These are phyloP conservation scores for Eremothecium coryli DNA, from an alignment of 1,139 yeast genomes.

Conservation along the genomic window DNA sequence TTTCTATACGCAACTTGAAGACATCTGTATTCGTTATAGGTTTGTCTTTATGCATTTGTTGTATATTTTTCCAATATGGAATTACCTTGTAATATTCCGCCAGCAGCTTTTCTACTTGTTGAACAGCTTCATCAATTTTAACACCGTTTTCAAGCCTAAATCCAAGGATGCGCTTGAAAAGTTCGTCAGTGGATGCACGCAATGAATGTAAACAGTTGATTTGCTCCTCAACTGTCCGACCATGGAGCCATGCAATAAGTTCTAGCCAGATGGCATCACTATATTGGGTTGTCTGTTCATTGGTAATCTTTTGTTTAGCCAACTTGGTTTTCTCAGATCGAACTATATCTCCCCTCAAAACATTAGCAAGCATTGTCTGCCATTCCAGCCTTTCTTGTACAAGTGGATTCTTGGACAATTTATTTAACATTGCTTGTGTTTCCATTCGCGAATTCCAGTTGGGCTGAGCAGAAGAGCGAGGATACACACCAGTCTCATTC, in stretches of 20 bases:
- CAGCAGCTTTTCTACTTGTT: constrained; percentile 33
- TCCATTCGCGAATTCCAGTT: constrained; percentile 7
- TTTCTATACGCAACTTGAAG: constrained; percentile 60
- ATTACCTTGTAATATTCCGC: constrained; percentile 61
- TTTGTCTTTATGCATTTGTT: constrained; percentile 71
- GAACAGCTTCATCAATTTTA: constrained; percentile 17
- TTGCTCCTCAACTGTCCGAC: constrained; percentile 77
- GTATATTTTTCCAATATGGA: constrained; percentile 69
- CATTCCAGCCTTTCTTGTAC: constrained; percentile 82
- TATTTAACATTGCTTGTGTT: constrained; percentile 23
- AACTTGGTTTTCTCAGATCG: constrained; percentile 82
- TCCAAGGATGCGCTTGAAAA: constrained; percentile 60
- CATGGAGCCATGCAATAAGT: constrained; percentile 73
- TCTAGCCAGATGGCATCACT: constrained; percentile 67
- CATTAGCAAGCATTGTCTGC: constrained; percentile 90
- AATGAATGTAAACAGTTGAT: constrained; percentile 60
- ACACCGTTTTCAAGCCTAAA: constrained; percentile 18
- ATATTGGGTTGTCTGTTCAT: constrained; percentile 45
- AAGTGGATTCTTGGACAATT: constrained; percentile 41
- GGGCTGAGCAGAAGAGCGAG: constrained; percentile 3
- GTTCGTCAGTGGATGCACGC: constrained; percentile 62
- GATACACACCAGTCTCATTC: constrained; percentile 3
- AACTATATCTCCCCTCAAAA: constrained; percentile 89
- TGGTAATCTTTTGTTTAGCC: constrained; percentile 34
- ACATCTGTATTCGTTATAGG: constrained; percentile 60